phyloP scores from a whole-genome alignment of 2,329 filamentous ascomycete genomes.

The Chaetomiaceae sp. region DNA sequence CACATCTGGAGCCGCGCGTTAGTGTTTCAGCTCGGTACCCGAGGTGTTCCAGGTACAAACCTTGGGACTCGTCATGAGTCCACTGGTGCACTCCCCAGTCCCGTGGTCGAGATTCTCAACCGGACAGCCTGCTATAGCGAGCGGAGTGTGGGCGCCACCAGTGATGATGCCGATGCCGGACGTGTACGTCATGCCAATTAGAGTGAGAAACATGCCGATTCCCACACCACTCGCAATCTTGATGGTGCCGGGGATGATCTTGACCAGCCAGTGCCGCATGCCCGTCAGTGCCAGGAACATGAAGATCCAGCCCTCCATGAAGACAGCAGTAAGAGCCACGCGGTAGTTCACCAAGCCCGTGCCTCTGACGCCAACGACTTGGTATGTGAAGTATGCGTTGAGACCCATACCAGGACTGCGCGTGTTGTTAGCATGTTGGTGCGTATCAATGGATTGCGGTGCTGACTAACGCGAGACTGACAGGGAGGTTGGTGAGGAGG shows the following conservation, averaged over 20 bases:
- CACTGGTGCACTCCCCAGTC: constrained; percentile 48
- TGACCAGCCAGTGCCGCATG: constrained; percentile 69
- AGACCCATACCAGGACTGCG: constrained; percentile 61
- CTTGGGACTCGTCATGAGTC: constrained; percentile 74
- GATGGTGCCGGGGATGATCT: constrained; percentile 59
- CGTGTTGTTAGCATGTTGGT: neutral
- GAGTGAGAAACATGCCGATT: constrained; percentile 60
- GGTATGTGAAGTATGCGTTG: constrained; percentile 64
- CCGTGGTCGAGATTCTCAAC: constrained; percentile 44
- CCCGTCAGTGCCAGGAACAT: constrained; percentile 61
- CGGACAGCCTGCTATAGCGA: constrained; percentile 72
- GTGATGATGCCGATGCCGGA: constrained; percentile 80
- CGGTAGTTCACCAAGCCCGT: constrained; percentile 53
- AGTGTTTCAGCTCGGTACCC: neutral
- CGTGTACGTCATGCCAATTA: constrained; percentile 68
- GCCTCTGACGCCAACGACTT: constrained; percentile 60
- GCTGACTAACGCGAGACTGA: constrained; percentile 61
- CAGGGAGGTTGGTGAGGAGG: constrained; percentile 74
- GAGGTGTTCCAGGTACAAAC: constrained; percentile 35
- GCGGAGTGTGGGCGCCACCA: constrained; percentile 63
- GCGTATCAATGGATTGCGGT: neutral
- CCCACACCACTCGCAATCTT: constrained; percentile 63
- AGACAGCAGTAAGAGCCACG: constrained; percentile 59
- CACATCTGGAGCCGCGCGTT: constrained; percentile 56
- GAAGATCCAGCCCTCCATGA: constrained; percentile 62